Percentiles rank a stretch among this genome's conserved stretches.
Conservation (phyloP, 306 rosid genomes). For the Vicia sativa region DNA sequence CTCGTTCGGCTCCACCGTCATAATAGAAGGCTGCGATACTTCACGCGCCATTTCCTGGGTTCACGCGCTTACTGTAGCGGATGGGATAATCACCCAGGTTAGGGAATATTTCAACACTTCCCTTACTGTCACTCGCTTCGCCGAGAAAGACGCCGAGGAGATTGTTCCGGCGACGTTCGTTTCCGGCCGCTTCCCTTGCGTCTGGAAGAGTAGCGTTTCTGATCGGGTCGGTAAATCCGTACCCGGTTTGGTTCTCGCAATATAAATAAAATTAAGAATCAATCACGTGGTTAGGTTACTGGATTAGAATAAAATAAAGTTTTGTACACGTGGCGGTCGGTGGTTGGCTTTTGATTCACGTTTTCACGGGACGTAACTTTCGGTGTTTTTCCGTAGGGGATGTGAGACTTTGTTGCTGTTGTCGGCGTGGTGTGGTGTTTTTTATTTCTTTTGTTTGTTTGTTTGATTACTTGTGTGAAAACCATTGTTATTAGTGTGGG, state of each 20-base stretch:
- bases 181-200: slow-evolving; percentile 61
- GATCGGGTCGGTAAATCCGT: slow-evolving; percentile 77
- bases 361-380: background rate
- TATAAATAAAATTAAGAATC: slow-evolving; percentile 37
- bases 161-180: slow-evolving; percentile 37
- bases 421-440: background rate
- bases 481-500: slow-evolving; percentile 26
- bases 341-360: slow-evolving; percentile 7
- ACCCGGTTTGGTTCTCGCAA: slow-evolving; percentile 90
- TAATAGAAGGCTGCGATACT: slow-evolving; percentile 79
- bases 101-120: slow-evolving; percentile 94
- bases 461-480: slow-evolving; percentile 29
- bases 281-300: too few species aligned
- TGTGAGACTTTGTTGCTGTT: slow-evolving; percentile 32
- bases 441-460: background rate
- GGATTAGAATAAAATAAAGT: slow-evolving; percentile 19
- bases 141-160: slow-evolving; percentile 42
- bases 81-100: slow-evolving; percentile 88
- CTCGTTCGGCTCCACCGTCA: slow-evolving; percentile 69
- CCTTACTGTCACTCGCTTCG: slow-evolving; percentile 77
- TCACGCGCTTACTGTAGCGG: slow-evolving; percentile 81
- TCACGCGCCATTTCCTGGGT: slow-evolving; percentile 71
- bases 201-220: slow-evolving; percentile 90
- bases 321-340: slow-evolving; percentile 38
- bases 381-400: slow-evolving; percentile 11